A percentile compares a stretch with the other conserved stretches of the same genome.
phyloP scores from a whole-genome alignment of 208 protist species.

The Wallacemonas sp. region DNA sequence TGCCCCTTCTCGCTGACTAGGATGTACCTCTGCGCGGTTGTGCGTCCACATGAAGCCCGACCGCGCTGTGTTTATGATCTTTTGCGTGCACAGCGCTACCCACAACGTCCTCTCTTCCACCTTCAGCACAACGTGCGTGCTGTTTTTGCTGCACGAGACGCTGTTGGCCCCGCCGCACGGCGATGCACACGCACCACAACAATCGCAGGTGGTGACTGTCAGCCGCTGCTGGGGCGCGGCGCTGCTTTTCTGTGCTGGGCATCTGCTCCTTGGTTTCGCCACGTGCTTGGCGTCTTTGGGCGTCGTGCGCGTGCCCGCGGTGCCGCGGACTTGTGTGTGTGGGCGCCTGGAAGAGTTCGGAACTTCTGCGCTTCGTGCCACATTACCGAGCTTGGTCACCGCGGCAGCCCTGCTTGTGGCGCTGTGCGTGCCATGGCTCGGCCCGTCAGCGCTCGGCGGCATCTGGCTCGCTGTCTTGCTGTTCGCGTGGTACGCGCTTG shows the following conservation, averaged over 20 bases:
- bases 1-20: no score
- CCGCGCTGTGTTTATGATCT: not conserved
- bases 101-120: not conserved
- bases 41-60: not conserved
- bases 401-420: no score
- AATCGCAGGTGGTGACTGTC: slow-evolving; percentile 10
- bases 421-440: no score
- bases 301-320: slow-evolving; percentile 6
- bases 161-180: slow-evolving; percentile 20
- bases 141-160: slow-evolving; percentile 21
- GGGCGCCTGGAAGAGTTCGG: not conserved
- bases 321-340: not conserved
- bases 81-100: not conserved
- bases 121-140: not conserved
- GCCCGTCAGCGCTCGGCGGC: no score
- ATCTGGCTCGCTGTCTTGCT: no score
- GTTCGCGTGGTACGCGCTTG: no score
- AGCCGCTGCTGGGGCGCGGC: slow-evolving; percentile 14
- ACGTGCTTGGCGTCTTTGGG: slow-evolving; percentile 11
- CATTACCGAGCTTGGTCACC: no score
- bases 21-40: no score
- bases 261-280: slow-evolving; percentile 21
- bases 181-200: not conserved
- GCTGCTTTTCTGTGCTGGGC: slow-evolving; percentile 4
- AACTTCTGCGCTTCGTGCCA: not conserved